Evolutionary conservation across 2,329 filamentous ascomycete species (phyloP).

Genomic region (Pezicula carpinea): DNA sequence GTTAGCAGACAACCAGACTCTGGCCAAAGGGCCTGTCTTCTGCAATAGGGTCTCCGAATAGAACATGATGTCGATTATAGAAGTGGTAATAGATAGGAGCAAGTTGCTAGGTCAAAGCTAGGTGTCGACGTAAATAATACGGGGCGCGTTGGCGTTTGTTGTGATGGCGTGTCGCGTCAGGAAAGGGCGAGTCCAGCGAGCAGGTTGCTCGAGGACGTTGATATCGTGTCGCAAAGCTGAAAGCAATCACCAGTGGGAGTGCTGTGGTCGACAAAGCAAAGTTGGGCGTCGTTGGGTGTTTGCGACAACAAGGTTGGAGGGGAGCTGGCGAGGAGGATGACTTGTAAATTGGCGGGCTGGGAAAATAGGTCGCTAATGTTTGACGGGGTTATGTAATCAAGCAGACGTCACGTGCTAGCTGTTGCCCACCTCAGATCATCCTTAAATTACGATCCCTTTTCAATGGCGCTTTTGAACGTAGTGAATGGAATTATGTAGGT

Average conservation of each 20-base stretch:
- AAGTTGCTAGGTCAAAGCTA: slow-evolving; percentile 15
- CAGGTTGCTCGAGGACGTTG: no score
- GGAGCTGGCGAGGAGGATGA: not conserved
- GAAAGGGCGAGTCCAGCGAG: slow-evolving; percentile 1
- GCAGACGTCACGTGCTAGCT: no score
- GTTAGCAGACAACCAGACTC: slow-evolving; percentile 97
- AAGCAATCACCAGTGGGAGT: not conserved
- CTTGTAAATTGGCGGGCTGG: not conserved
- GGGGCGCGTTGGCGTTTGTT: slow-evolving; percentile 18
- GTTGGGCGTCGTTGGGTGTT: not conserved
- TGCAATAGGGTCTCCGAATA: slow-evolving; percentile 94
- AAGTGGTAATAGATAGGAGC: not conserved
- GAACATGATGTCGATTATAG: slow-evolving; percentile 65
- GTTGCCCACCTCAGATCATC: no score
- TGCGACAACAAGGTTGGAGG: not conserved
- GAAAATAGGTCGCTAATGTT: no score
- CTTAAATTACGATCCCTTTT: no score
- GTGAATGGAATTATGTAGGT: no score
- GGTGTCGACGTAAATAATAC: no score
- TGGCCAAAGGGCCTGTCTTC: slow-evolving; percentile 94
- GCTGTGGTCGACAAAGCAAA: not conserved
- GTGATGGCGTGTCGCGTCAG: slow-evolving; percentile 19
- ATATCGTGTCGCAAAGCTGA: not conserved
- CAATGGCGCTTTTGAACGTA: no score
- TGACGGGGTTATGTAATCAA: no score